phyloP scores from a whole-genome alignment of 805 yeast genomes.

The Saturnispora sekii region DNA sequence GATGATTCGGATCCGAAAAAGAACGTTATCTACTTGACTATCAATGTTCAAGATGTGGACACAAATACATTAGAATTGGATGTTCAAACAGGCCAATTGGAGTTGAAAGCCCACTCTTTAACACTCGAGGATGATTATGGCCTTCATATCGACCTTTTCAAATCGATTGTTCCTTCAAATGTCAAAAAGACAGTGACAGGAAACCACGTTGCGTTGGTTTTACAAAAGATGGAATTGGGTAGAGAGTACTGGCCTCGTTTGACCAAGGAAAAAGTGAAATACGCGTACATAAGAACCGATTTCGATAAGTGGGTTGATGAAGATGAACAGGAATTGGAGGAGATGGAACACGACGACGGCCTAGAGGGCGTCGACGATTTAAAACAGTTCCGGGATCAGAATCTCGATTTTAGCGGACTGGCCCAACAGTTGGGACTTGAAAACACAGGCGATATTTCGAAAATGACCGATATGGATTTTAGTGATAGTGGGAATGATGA shows the following conservation, averaged over 20 bases:
- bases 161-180: slow-evolving; percentile 57
- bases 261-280: slow-evolving; percentile 75
- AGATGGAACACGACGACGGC: slow-evolving; percentile 26
- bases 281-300: slow-evolving; percentile 80
- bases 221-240: slow-evolving; percentile 58
- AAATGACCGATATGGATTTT: slow-evolving; percentile 18
- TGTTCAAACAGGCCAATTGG: slow-evolving; percentile 45
- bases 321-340: slow-evolving; percentile 85
- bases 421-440: slow-evolving; percentile 34
- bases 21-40: slow-evolving; percentile 67
- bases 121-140: slow-evolving; percentile 43
- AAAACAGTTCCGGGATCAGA: slow-evolving; percentile 18
- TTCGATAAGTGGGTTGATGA: slow-evolving; percentile 98
- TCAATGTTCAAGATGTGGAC: slow-evolving; percentile 61
- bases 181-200: slow-evolving; percentile 52
- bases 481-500: slow-evolving; percentile 25
- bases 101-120: slow-evolving; percentile 38
- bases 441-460: slow-evolving; percentile 32
- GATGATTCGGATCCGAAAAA: slow-evolving; percentile 59
- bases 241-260: slow-evolving; percentile 94
- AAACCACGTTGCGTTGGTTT: slow-evolving; percentile 50
- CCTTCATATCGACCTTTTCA: slow-evolving; percentile 64
- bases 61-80: slow-evolving; percentile 31
- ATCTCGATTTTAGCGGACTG: slow-evolving; percentile 22
- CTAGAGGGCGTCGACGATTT: slow-evolving; percentile 16